Evolutionary conservation across 352 stramenopile species (phyloP).

Genomic region (Phytophthora brassicae): DNA sequence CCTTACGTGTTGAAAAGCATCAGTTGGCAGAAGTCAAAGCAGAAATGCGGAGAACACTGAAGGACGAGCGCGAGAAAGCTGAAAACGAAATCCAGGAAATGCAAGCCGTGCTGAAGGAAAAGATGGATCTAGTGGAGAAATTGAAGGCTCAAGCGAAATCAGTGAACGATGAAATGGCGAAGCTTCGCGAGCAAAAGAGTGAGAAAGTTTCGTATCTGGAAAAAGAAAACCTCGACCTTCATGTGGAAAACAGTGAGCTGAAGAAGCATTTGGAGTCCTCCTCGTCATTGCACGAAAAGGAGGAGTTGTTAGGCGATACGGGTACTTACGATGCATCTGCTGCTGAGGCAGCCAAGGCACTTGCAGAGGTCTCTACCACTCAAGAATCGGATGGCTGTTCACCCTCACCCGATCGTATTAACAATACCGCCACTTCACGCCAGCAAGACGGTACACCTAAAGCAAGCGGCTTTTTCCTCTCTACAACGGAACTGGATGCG

Average conservation of each 20-base stretch:
- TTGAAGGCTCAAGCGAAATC: slow-evolving; percentile 39
- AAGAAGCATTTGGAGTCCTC: slow-evolving; percentile 47
- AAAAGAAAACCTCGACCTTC: slow-evolving; percentile 68
- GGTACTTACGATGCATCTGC: slow-evolving; percentile 31
- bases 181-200: slow-evolving; percentile 32
- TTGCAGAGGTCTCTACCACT: slow-evolving; percentile 9
- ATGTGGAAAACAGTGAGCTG: slow-evolving; percentile 59
- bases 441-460: background rate
- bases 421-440: too few relatives aligned
- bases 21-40: slow-evolving; percentile 19
- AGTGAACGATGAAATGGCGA: slow-evolving; percentile 29
- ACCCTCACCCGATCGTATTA: slow-evolving; percentile 2
- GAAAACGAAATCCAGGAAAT: slow-evolving; percentile 56
- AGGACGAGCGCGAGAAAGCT: slow-evolving; percentile 49
- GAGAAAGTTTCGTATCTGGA: slow-evolving; percentile 59
- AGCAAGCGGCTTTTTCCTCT: slow-evolving; percentile 42
- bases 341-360: slow-evolving; percentile 27
- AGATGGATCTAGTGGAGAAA: slow-evolving; percentile 43
- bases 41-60: slow-evolving; percentile 39
- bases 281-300: slow-evolving; percentile 10
- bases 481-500: slow-evolving; percentile 28
- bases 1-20: slow-evolving; percentile 40
- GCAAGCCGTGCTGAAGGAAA: slow-evolving; percentile 48
- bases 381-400: too few relatives aligned
- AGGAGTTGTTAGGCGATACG: slow-evolving; percentile 16